Evolutionary conservation across 495 filamentous ascomycete genomes (phyloP), one percentile per base, ranked within the genome.

Genomic region (Neurospora sp.): DNA sequence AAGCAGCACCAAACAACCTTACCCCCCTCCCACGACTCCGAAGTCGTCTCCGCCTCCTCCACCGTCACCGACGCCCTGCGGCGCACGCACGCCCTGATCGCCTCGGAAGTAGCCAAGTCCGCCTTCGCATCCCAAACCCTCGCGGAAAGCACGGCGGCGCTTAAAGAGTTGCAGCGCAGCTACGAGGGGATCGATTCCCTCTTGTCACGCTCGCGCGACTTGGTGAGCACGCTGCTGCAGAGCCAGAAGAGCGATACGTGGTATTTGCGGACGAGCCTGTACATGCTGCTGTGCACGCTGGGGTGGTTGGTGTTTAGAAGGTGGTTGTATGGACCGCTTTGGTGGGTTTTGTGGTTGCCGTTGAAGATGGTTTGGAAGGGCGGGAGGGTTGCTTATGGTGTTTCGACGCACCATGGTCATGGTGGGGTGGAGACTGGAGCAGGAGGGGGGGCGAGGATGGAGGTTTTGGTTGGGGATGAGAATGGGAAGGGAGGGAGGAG

Each of bases 191-290:
- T 98, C 18, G 93, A 95, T 76, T 87, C 87, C 39, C 83, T 98
- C 71, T 83, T 99, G 37, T 83, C 88, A 1, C 90, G 86, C 42
- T 92, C 91, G 22, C 87, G 89, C 72, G 91, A 88, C 72, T 87
- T 99, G 18, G 87, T 98, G 12, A 88, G 87, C 18, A 93, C 92
- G 35, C 83, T 99, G 68, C 84, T 98, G 41, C 89, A 89, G 75
- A 94, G 92, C 39, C 92, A 94, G 77, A 98, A 98, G 83, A 94
- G 91, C 48, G 96, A 98, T 80, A 96, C 93, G 4, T 99, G 96
- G 96, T 99, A 99, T 76, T 86, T 98, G 38, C 89, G 93, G 81
- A 94, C 91, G 22, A 90, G 94, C 0, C 90, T 98, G 74, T 94
- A 93, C 75, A 82, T 98, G 68, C 86, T 98, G 10, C 46, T 92